phyloP scores from a whole-genome alignment of 2,329 filamentous ascomycete species.

The Xylaria sp. region DNA sequence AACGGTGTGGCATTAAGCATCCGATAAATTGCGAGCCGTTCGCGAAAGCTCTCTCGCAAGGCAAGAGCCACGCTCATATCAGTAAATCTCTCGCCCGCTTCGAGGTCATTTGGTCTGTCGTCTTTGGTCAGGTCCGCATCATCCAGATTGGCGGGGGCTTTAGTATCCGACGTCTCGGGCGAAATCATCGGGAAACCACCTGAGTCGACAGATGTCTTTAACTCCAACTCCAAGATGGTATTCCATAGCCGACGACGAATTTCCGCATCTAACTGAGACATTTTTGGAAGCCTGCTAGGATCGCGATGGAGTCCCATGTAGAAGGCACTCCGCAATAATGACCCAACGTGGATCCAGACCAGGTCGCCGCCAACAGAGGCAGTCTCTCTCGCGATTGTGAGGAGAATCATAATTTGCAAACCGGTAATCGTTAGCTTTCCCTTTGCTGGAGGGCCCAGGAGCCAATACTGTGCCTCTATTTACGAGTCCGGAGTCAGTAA shows the following conservation, averaged over 20 bases:
- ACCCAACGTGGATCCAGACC: slow-evolving; percentile 63
- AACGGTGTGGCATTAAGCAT: slow-evolving; percentile 58
- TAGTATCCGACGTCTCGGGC: slow-evolving; percentile 61
- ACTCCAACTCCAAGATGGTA: slow-evolving; percentile 64
- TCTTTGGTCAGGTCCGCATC: slow-evolving; percentile 63
- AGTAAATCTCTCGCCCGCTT: slow-evolving; percentile 52
- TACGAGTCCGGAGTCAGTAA: too few species aligned
- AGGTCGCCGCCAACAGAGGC: slow-evolving; percentile 62
- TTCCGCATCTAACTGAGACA: slow-evolving; percentile 61
- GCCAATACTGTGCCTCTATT: slow-evolving; percentile 62
- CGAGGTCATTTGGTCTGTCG: slow-evolving; percentile 41
- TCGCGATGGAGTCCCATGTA: slow-evolving; percentile 70
- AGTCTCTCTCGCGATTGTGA: slow-evolving; percentile 61
- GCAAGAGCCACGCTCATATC: slow-evolving; percentile 63
- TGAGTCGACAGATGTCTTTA: slow-evolving; percentile 62
- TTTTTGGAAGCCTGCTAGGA: slow-evolving; percentile 60
- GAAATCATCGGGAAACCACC: slow-evolving; percentile 63
- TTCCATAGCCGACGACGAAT: slow-evolving; percentile 68
- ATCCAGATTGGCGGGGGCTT: slow-evolving; percentile 61
- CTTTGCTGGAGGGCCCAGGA: slow-evolving; percentile 60
- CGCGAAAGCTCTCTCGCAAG: slow-evolving; percentile 56
- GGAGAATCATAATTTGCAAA: slow-evolving; percentile 64
- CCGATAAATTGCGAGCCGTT: slow-evolving; percentile 56
- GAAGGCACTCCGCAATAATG: slow-evolving; percentile 64
- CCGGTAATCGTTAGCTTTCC: slow-evolving; percentile 59